These are phyloP conservation scores for Datisca glomerata DNA, from an alignment of 306 rosid species.

Conservation along the genomic window DNA sequence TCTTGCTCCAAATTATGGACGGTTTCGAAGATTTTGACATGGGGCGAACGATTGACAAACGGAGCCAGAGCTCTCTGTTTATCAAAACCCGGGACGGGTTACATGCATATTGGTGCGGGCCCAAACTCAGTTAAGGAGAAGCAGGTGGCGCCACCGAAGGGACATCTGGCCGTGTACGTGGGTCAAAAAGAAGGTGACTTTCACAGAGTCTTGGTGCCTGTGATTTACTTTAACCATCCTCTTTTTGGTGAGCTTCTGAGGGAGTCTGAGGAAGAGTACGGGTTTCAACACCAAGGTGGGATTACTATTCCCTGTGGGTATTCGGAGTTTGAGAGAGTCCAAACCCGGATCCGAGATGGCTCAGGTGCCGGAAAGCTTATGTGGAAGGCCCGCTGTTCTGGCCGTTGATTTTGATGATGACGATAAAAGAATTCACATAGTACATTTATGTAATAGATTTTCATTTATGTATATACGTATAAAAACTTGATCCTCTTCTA, in stretches of 20 bases:
- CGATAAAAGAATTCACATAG: no score
- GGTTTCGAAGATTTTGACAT: conserved; percentile 27
- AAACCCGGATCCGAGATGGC: conserved; percentile 55
- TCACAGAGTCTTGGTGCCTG: conserved; percentile 70
- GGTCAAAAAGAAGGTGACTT: conserved; percentile 60
- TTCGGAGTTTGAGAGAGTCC: conserved; percentile 63
- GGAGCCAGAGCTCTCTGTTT: conserved; percentile 34
- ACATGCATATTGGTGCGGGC: conserved; percentile 22
- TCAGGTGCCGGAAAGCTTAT: conserved; percentile 20
- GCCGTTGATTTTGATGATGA: conserved; percentile 12
- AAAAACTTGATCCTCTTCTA: no score
- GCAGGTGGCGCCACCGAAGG: conserved; percentile 52
- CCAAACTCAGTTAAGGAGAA: conserved; percentile 3
- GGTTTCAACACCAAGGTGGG: conserved; percentile 65
- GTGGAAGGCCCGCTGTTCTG: conserved; percentile 23
- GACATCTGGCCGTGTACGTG: conserved; percentile 78
- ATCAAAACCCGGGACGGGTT: conserved; percentile 21
- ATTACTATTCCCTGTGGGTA: conserved; percentile 71
- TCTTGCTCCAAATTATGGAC: conserved; percentile 6
- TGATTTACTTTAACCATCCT: conserved; percentile 77
- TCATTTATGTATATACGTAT: no score
- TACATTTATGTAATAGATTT: no score
- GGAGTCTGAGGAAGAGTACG: conserved; percentile 65
- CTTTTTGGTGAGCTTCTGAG: conserved; percentile 52
- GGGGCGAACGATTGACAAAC: conserved; percentile 38